Base-by-base conservation (phyloP, 2,329 filamentous ascomycete species). In the Aspergillus niger region DNA sequence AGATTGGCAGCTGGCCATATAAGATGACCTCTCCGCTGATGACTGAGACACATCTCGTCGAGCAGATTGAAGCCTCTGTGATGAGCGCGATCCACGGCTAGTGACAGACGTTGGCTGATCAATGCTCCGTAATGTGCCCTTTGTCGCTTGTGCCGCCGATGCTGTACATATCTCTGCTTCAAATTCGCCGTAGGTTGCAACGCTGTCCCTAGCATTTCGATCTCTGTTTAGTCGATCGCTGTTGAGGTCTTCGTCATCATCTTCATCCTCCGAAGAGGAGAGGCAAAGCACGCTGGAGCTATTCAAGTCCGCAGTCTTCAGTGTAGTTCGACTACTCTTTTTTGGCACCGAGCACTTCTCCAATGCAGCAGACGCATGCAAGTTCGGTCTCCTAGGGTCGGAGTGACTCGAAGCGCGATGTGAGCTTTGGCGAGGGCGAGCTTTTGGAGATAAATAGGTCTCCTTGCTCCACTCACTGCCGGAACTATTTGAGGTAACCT, bases 261-360 rank as follows among this genome's bases (percentile, higher is more conserved):
- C 72, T 59, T 79, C 79, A 51, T 80, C 77, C 58, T 81, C 80
- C 0, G 80, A 82, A n/a, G 80, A 82, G 3, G 80, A 82, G 47
- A 82, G 75, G 54, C 76, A 79, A 8, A 82, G 76, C 10, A 82
- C 72, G 62, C 80, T 82, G 7, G 76, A 76, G 13, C 76, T 73
- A 47, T 76, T 76, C 24, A 82, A 70, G 61, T 82, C 78, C 11
- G 69, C 70, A 32, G 73, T 73, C 44, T 71, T 72, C 64, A 80
- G 62, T 5, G 73, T 74, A 39, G 68, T 74, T 58, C 69, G 75
- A 63, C 76, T 77, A 51, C 72, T 76, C 62, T 77, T 78, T 58
- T 74, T 77, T 0, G 71, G 72, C 55, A 76, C 52, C 1, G 63
- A 57, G 22, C 62, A 67, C 56, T 72, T 72, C 4, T 58, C 58